Base-by-base conservation (phyloP, 805 yeast species). In the Lipomyces chichibuensis region DNA sequence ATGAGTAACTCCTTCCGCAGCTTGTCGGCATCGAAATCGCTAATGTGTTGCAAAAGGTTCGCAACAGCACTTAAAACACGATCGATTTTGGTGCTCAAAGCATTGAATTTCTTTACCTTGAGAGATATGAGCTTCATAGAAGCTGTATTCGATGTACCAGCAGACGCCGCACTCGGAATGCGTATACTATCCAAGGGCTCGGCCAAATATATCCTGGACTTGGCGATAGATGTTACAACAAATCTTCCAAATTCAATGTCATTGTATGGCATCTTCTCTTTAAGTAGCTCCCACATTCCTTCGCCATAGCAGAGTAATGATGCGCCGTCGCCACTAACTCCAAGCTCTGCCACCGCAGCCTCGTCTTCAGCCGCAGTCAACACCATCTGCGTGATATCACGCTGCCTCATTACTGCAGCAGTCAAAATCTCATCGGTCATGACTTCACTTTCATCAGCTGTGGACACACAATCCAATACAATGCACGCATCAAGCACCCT, bases 151-250 rank as follows among this genome's bases (percentile, higher is more conserved):
- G 67, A 51, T 14, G 56, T 23, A 23, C 65, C 67, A 3, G 37
- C 54, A 11, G 65, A 59, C 57, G 63, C 78, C 76, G 51, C 71
- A 68, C n/a, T 69, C 59, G 43, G 75, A 76, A 11, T 76, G 74
- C 6, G 62, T 52, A 53, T 77, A 74, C 54, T 80, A 9, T 67
- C 69, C 8, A 63, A 14, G 6, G 69, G 59, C 35, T 67, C 71
- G 3, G 69, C 69, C 23, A 65, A 55, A 35, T 65, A 65, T 7
- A 67, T 13, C 46, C 56, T 51, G 14, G 69, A 57, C 39, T 54
- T 57, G 7, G 62, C 69, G 20, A 67, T 14, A 25, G 57, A 37
- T 3, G 14, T 46, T 13, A 67, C 20, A 14, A 67, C 27, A 80
- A 25, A 73, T 65, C 6, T 68, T 67, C 65, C 66, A 43, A 60